A percentile compares a stretch with the other conserved stretches of the same genome.
Evolutionary conservation across 1,284 basidiomycete species (phyloP).

Genomic region (Polyporus tsugae): DNA sequence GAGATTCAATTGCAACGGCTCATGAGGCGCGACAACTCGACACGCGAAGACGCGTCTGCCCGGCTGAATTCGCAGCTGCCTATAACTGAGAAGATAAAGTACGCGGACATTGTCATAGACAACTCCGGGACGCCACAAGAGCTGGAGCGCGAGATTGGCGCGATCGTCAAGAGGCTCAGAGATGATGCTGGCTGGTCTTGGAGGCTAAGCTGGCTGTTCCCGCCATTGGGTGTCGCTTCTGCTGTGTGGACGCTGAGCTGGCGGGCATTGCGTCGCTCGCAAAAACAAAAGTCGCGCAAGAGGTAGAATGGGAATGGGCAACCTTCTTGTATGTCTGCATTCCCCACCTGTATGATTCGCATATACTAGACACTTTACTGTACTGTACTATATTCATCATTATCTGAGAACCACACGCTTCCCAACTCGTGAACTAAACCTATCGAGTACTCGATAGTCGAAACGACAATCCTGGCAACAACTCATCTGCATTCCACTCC

Average conservation of each 20-base stretch:
- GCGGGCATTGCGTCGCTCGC: slow-evolving; percentile 39
- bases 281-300: slow-evolving; percentile 21
- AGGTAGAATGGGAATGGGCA: slow-evolving; percentile 15
- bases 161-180: slow-evolving; percentile 66
- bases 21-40: slow-evolving; percentile 70
- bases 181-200: slow-evolving; percentile 68
- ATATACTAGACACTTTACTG: slow-evolving; percentile 19
- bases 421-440: background rate
- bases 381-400: slow-evolving; percentile 22
- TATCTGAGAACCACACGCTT: background rate
- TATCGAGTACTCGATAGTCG: background rate
- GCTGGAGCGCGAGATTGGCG: slow-evolving; percentile 74
- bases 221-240: slow-evolving; percentile 70
- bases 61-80: slow-evolving; percentile 87
- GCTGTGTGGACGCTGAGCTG: slow-evolving; percentile 46
- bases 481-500: slow-evolving; percentile 19
- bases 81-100: slow-evolving; percentile 80
- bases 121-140: slow-evolving; percentile 84
- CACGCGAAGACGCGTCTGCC: slow-evolving; percentile 69
- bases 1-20: slow-evolving; percentile 85
- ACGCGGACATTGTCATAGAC: slow-evolving; percentile 90
- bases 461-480: background rate
- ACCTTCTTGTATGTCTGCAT: background rate
- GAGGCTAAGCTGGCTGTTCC: slow-evolving; percentile 83
- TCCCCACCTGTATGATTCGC: background rate